Percentiles rank a stretch among this genome's conserved stretches.
These are phyloP conservation scores for Leucocoprinus birnbaumii DNA, from an alignment of 768 basidiomycete species.

Conservation along the genomic window DNA sequence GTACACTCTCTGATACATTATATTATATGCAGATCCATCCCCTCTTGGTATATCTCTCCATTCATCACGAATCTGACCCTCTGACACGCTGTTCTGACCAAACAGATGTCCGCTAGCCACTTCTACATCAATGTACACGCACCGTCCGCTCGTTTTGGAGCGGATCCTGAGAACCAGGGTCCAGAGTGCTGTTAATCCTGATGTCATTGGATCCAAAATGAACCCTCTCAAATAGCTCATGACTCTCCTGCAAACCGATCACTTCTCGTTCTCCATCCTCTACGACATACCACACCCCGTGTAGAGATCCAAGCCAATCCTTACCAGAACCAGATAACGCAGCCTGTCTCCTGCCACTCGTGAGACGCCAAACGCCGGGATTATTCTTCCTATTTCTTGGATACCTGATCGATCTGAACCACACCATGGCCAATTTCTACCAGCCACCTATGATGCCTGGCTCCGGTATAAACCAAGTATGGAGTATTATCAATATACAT, in stretches of 20 bases:
- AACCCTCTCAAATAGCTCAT: no score
- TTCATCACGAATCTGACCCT: no score
- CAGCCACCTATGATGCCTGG: conserved; percentile 35
- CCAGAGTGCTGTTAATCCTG: no score
- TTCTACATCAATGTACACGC: neutral
- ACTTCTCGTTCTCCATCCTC: neutral
- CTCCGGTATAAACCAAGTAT: conserved; percentile 48
- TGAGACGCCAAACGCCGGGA: neutral
- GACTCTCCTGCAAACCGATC: neutral
- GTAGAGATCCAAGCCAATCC: no score
- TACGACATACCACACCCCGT: no score
- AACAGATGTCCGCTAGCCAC: neutral
- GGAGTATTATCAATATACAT: neutral
- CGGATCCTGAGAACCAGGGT: no score
- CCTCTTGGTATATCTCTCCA: neutral
- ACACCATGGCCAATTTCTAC: conserved; percentile 39
- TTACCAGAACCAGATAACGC: no score
- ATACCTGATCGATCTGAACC: neutral
- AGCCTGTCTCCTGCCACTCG: neutral
- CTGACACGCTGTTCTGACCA: neutral
- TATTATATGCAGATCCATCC: neutral
- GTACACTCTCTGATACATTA: conserved; percentile 1
- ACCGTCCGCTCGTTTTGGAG: no score
- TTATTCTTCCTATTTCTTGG: neutral
- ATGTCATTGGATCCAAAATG: neutral